Base-by-base conservation (phyloP, 257 asterid genomes). In the Przewalskia tangutica region DNA sequence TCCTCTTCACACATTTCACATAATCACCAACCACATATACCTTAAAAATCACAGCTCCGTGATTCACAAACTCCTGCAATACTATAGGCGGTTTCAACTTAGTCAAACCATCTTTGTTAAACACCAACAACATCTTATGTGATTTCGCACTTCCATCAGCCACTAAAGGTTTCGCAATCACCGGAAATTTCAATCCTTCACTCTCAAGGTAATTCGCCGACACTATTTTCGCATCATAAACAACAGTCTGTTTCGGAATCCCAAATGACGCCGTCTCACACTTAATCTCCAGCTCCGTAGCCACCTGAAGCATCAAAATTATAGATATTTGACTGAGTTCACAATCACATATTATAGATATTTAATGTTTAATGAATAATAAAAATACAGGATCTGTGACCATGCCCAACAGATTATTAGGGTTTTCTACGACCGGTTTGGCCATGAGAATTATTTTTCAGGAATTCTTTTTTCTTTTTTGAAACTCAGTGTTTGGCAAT, bases 91-190 rank as follows among this genome's bases (percentile, higher is more conserved):
- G 95, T 42, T 89, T 92, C 70, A 92, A 87, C 87, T 91, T 88
- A 78, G 86, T 83, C 85, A 92, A 80, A 16, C 95, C 97, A 11
- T 87, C 97, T 12, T 81, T 82, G 8, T 90, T 91, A 67, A 87
- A 91, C 48, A 92, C 93, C 82, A 92, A 78, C 18, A 89, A 78
- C 95, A 92, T 92, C 77, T 91, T 90, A 79, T 92, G 97, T 18
- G 97, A 92, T 59, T 91, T 91, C 14, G 92, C 95, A 78, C 94
- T 92, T 14, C 97, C 95, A 38, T 92, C 95, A 32, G 95, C 97
- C 77, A 91, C 95, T 81, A 91, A 62, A 5, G 95, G 95, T 88
- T 92, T 92, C 13, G 92, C 95, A 77, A 92, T 91, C 71, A 92
- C 90, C 0, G 97, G 97, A 53, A 91, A 90, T 81, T 86, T 89